Base-by-base conservation (phyloP, 2,329 filamentous ascomycete species). In the Furcasterigmium furcatum region DNA sequence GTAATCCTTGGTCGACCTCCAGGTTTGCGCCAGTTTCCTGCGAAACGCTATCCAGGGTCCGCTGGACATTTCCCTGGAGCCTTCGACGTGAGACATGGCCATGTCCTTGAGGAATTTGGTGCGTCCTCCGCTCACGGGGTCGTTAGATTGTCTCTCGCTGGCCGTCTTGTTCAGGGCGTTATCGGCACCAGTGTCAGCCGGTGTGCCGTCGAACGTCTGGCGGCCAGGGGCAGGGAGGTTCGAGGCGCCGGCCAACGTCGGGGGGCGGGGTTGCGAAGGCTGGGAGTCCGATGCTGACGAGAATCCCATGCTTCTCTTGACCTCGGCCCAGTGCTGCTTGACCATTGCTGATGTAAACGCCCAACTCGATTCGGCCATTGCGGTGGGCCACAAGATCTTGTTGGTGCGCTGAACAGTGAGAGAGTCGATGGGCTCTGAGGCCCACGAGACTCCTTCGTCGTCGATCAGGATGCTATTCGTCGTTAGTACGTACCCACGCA, bases 381-480 rank as follows among this genome's bases (percentile, higher is more conserved):
- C 71, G 34, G 69, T 70, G 3, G 81, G 81, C 65, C 74, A 81
- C 4, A 84, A 60, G 3, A 70, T 66, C n/a, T 73, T 71, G 34
- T 70, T 62, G 12, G 78, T 58, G 44, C 68, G 64, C 45, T 68
- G 64, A 18, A 73, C 77, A 0, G 66, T 66, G 4, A 62, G 48
- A 3, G 74, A 65, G 25, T 82, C 77, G 34, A 82, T 71, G 1
- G 68, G 67, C 25, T 70, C 62, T 13, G 71, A 69, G 2, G 65
- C 66, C 67, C 74, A 73, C 43, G 66, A 68, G 10, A 82, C 61
- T 2, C 65, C 65, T 9, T 79, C 72, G 7, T 74, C 67, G 14
- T 72, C 70, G 35, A 81, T 61, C 19, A 73, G 66, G 43, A 82
- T 61, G 2, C 79, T 81, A 4, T 9, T 8, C 7, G 58, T 38